phyloP scores from a whole-genome alignment of 2,329 filamentous ascomycete species.

The Aspergillus versicolor region DNA sequence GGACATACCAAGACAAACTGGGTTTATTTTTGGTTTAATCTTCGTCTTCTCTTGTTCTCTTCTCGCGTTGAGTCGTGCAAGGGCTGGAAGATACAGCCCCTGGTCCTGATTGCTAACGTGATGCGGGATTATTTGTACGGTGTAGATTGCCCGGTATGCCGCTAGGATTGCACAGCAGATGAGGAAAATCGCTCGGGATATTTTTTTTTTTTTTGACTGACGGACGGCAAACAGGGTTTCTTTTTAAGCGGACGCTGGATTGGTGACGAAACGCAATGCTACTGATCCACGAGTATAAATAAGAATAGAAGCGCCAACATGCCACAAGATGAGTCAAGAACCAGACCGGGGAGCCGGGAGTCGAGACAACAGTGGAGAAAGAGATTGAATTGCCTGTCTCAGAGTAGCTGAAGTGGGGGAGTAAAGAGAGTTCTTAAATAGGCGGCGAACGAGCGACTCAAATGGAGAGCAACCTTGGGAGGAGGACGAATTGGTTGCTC shows the following conservation, averaged over 20 bases:
- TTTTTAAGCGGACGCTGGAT: slow-evolving; percentile 5
- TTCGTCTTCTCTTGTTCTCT: not conserved
- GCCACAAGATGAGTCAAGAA: not conserved
- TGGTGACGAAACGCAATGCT: not conserved
- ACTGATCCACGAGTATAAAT: slow-evolving; percentile 5
- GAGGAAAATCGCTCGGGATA: slow-evolving; percentile 18
- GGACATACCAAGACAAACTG: not conserved
- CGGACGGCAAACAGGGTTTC: not conserved
- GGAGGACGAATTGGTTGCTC: not conserved
- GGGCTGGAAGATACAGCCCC: slow-evolving; percentile 1
- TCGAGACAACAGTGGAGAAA: not conserved
- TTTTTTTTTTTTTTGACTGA: slow-evolving; percentile 1
- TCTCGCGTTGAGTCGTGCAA: not conserved
- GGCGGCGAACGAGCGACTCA: not conserved
- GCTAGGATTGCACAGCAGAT: slow-evolving; percentile 12
- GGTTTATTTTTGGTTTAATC: not conserved
- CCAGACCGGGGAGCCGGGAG: not conserved
- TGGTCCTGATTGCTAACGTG: not conserved
- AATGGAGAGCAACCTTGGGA: not conserved
- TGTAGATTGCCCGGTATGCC: not conserved
- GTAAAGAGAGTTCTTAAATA: slow-evolving; percentile 5
- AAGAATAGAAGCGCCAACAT: slow-evolving; percentile 10
- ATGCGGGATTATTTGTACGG: slow-evolving; percentile 19
- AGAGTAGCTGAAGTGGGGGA: not conserved
- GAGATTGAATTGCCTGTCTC: not conserved